Percentiles rank a stretch among this genome's conserved stretches.
These are phyloP conservation scores for Monilinia fructigena DNA, from an alignment of 2,329 filamentous ascomycete genomes.

Conservation along the genomic window DNA sequence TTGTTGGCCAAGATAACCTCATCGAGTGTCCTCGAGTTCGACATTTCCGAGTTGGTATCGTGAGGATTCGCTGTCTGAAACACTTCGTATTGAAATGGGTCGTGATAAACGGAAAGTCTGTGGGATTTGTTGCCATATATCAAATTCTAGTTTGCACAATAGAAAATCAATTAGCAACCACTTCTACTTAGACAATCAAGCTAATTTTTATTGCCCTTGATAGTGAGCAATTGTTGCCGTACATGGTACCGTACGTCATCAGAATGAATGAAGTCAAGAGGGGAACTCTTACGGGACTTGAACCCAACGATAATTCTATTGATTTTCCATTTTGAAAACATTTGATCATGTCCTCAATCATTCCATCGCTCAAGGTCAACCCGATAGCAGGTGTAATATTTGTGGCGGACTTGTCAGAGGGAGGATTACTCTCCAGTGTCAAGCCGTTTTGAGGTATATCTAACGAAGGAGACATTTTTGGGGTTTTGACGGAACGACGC, in stretches of 20 bases:
- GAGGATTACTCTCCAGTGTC: slow-evolving; percentile 17
- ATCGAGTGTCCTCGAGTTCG: neutral
- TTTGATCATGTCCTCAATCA: slow-evolving; percentile 62
- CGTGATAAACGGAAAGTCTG: slow-evolving; percentile 41
- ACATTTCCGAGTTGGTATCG: slow-evolving; percentile 25
- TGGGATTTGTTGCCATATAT: slow-evolving; percentile 24
- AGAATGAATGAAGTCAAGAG: slow-evolving; percentile 21
- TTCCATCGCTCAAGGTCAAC: slow-evolving; percentile 55
- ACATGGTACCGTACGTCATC: neutral
- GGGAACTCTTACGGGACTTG: slow-evolving; percentile 54
- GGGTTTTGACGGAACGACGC: neutral
- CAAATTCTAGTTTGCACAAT: slow-evolving; percentile 19
- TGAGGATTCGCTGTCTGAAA: slow-evolving; percentile 51
- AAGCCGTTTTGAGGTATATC: slow-evolving; percentile 22
- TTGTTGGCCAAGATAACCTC: slow-evolving; percentile 21
- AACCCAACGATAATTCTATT: slow-evolving; percentile 57
- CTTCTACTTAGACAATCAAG: slow-evolving; percentile 23
- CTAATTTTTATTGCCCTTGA: slow-evolving; percentile 16
- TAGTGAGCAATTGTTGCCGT: slow-evolving; percentile 1
- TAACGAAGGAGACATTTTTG: slow-evolving; percentile 20
- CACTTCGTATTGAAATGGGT: slow-evolving; percentile 54
- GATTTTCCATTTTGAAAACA: slow-evolving; percentile 56
- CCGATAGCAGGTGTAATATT: slow-evolving; percentile 42
- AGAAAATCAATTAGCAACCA: slow-evolving; percentile 20
- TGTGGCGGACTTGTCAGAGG: slow-evolving; percentile 18